A percentile compares a stretch with the other conserved stretches of the same genome.
Conservation (phyloP, 148 eudicot genomes). For the Camellia lanceoleosa region DNA sequence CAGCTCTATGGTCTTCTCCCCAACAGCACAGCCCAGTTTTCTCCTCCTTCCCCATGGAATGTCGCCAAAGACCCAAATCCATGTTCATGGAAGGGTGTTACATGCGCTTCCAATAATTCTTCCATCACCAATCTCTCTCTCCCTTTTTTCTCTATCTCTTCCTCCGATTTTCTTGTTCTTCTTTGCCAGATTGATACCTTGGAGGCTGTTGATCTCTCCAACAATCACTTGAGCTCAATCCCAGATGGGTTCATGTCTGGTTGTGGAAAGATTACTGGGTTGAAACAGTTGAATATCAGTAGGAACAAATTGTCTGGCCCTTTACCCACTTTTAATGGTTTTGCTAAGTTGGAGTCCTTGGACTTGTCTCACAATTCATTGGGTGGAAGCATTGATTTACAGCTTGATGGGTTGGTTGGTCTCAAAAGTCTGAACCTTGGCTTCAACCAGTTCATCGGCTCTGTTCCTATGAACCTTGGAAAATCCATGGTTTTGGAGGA, state of each 20-base stretch:
- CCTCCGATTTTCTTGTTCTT: slow-evolving; percentile 30
- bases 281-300: slow-evolving; percentile 58
- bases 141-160: slow-evolving; percentile 29
- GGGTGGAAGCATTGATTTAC: slow-evolving; percentile 30
- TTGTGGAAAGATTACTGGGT: slow-evolving; percentile 45
- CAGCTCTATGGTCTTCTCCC: slow-evolving; percentile 36
- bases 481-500: slow-evolving; percentile 37
- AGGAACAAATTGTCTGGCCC: slow-evolving; percentile 36
- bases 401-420: slow-evolving; percentile 40
- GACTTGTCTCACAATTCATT: slow-evolving; percentile 52
- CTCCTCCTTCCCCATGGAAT: slow-evolving; percentile 31
- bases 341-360: slow-evolving; percentile 42
- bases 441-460: slow-evolving; percentile 45
- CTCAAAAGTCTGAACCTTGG: slow-evolving; percentile 57
- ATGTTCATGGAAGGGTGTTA: slow-evolving; percentile 70
- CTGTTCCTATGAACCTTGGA: slow-evolving; percentile 51
- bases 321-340: slow-evolving; percentile 53
- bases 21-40: slow-evolving; percentile 9
- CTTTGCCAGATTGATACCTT: slow-evolving; percentile 49
- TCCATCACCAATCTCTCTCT: slow-evolving; percentile 38
- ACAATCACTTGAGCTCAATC: slow-evolving; percentile 42
- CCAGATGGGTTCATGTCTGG: slow-evolving; percentile 40
- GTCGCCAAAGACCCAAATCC: slow-evolving; percentile 32
- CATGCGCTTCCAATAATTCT: slow-evolving; percentile 32
- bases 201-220: slow-evolving; percentile 57